These are phyloP conservation scores for Solidago caesia DNA, from an alignment of 129 eudicot genomes.

Conservation along the genomic window DNA sequence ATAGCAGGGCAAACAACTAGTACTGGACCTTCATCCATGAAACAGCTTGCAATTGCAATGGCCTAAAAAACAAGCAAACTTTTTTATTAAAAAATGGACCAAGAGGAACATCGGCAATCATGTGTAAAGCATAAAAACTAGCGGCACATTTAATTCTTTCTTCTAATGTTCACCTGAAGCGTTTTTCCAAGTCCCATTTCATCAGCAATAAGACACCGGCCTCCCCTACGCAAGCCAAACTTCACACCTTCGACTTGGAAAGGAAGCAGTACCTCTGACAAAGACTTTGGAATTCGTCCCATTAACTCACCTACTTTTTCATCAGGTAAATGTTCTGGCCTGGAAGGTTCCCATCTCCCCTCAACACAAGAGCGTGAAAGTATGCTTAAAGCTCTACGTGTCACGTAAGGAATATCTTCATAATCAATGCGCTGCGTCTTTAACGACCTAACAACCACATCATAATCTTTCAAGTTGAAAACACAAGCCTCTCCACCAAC, in stretches of 20 bases:
- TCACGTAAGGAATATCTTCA: conserved; percentile 85
- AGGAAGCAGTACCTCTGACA: conserved; percentile 63
- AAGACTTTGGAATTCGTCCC: conserved; percentile 52
- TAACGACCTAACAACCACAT: conserved; percentile 61
- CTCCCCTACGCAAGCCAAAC: conserved; percentile 90
- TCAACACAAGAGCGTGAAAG: conserved; percentile 56
- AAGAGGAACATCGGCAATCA: too few relatives aligned
- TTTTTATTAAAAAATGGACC: too few relatives aligned
- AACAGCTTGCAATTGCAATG: conserved; percentile 89
- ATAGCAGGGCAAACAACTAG: conserved; percentile 97
- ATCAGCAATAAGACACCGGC: conserved; percentile 97
- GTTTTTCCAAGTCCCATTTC: conserved; percentile 99
- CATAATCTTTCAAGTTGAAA: conserved; percentile 66
- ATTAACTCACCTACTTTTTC: conserved; percentile 73
- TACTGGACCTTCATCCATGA: conserved; percentile 75
- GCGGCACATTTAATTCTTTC: background rate
- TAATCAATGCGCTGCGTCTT: conserved; percentile 49
- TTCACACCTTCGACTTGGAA: conserved; percentile 88
- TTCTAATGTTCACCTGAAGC: conserved; percentile 58
- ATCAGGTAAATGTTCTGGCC: conserved; percentile 82
- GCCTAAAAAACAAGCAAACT: conserved; percentile 51
- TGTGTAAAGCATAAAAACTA: background rate
- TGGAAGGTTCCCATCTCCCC: conserved; percentile 86
- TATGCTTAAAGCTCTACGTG: conserved; percentile 66
- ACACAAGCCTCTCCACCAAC: conserved; percentile 75